A percentile compares a stretch with the other conserved stretches of the same genome.
Conservation (phyloP, 352 stramenopile genomes). For the Phytophthora pseudosyringae region DNA sequence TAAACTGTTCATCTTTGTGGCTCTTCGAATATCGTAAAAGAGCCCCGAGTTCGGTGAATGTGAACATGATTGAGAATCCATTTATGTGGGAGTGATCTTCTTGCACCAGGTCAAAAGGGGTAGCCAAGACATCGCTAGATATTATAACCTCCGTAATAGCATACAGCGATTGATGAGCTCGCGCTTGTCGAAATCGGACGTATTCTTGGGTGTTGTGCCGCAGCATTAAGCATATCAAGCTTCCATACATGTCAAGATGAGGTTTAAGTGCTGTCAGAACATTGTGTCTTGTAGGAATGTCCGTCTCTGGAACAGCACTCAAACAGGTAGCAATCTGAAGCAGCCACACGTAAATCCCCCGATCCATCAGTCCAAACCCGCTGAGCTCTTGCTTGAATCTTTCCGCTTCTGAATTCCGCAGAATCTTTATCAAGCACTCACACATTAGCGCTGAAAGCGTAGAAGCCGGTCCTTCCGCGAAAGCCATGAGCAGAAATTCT, state of each 20-base stretch:
- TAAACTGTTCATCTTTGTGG: conserved; percentile 2
- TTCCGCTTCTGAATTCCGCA: conserved; percentile 43
- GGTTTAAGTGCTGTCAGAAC: conserved; percentile 42
- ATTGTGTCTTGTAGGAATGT: conserved; percentile 9
- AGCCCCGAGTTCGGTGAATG: conserved; percentile 50
- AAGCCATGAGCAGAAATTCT: conserved; percentile 8
- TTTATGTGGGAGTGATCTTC: conserved; percentile 22
- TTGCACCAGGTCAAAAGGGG: conserved; percentile 14
- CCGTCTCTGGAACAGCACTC: conserved; percentile 19
- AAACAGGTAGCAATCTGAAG: conserved; percentile 57
- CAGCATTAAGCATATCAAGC: conserved; percentile 58
- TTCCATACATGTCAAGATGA: conserved; percentile 51
- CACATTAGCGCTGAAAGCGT: conserved; percentile 53
- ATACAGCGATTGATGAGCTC: conserved; percentile 67
- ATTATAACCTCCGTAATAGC: conserved; percentile 53
- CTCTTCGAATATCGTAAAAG: conserved; percentile 10
- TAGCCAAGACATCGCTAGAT: conserved; percentile 32
- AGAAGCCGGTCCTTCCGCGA: conserved; percentile 17
- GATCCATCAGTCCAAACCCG: conserved; percentile 66
- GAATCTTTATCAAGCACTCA: conserved; percentile 67
- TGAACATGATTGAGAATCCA: conserved; percentile 39
- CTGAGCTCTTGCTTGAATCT: conserved; percentile 60
- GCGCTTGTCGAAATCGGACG: conserved; percentile 60
- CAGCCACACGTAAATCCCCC: conserved; percentile 61
- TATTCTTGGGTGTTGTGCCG: conserved; percentile 47